Evolutionary conservation across 352 stramenopile species (phyloP), one percentile per base, ranked within the genome.

Genomic region (Blastocystis sp.): DNA sequence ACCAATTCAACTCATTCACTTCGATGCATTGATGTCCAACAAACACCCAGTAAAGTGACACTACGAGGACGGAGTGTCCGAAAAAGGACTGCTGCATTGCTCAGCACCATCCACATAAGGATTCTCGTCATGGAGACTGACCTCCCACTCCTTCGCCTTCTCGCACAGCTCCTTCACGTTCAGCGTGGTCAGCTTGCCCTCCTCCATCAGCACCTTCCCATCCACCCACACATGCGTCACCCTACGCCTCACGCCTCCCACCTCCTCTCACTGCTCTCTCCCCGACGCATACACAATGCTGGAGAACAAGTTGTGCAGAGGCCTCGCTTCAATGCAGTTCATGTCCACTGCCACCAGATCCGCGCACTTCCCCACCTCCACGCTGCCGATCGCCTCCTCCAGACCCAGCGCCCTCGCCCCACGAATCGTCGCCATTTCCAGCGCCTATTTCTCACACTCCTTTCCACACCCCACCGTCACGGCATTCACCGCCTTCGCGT

Each of bases 201-300:
- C 89, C 19, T 89, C 84, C 9, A 96, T 90, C 65, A 96, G 89
- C 4, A 92, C 91, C 90, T 94, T 94, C 74, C 93, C 94, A 62
- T 94, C 92, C 61, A 96, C 93, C 93, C 93, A 96, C n/a, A 95
- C 93, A 89, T 97, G 93, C 89, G 93, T 95, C n/a, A 96, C 93
- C 38, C 64, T 87, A 71, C 45, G 70, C 90, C 92, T 90, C n/a
- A 87, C 45, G 21, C 43, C 17, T 11, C 21, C 54, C 40, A 38
- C n/a, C n/a, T 14, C 17, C 11, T 4, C 43, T 87, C 48, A 87
- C 91, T 95, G 91, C 80, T 95, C 92, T 21, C 92, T 92, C 4
- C 91, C 91, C 45, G 93, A 91, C 17, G 94, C 92, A 87, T 96
- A 96, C 57, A 96, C 93, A 34, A 96, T 79, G 89, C 95, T 93